These are phyloP conservation scores for Haplosporangium sp. DNA, from an alignment of 371 early-diverging fungal species.

Conservation along the genomic window DNA sequence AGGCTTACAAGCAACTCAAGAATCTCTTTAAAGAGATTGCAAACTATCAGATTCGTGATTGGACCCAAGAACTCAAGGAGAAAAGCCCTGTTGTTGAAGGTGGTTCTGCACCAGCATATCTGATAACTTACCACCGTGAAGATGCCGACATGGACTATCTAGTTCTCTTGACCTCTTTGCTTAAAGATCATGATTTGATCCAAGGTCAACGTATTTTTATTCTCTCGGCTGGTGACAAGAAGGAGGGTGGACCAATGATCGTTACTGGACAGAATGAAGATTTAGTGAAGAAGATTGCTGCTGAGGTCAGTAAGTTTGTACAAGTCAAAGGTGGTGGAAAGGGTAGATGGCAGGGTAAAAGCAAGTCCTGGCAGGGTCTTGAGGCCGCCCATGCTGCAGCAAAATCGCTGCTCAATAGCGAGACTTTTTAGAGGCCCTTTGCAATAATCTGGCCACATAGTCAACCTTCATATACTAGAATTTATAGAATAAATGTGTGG, in stretches of 20 bases:
- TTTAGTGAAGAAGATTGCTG: constrained; percentile 61
- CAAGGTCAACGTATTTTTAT: constrained; percentile 56
- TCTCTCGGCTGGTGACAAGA: constrained; percentile 63
- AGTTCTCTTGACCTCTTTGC: constrained; percentile 40
- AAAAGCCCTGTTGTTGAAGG: constrained; percentile 14
- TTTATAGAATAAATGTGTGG: background rate
- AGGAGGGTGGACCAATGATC: constrained; percentile 67
- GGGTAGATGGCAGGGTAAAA: constrained; percentile 76
- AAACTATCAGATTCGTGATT: constrained; percentile 55
- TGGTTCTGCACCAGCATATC: constrained; percentile 12
- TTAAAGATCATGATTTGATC: constrained; percentile 57
- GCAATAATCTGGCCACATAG: background rate
- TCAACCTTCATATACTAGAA: too few relatives aligned
- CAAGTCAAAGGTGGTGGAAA: constrained; percentile 74
- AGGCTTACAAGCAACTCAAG: constrained; percentile 59
- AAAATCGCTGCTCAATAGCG: constrained; percentile 11
- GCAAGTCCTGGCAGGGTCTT: constrained; percentile 67
- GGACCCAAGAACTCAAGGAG: constrained; percentile 55
- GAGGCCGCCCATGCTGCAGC: constrained; percentile 53
- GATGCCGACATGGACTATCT: constrained; percentile 74
- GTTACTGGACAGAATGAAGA: constrained; percentile 61
- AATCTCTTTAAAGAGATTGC: constrained; percentile 65
- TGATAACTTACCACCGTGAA: constrained; percentile 63
- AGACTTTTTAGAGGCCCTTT: constrained; percentile 1
- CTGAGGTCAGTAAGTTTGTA: constrained; percentile 51